Evolutionary conservation across 192 early-diverging fungal genomes (phyloP).

Genomic region (Entomortierella parvispora): DNA sequence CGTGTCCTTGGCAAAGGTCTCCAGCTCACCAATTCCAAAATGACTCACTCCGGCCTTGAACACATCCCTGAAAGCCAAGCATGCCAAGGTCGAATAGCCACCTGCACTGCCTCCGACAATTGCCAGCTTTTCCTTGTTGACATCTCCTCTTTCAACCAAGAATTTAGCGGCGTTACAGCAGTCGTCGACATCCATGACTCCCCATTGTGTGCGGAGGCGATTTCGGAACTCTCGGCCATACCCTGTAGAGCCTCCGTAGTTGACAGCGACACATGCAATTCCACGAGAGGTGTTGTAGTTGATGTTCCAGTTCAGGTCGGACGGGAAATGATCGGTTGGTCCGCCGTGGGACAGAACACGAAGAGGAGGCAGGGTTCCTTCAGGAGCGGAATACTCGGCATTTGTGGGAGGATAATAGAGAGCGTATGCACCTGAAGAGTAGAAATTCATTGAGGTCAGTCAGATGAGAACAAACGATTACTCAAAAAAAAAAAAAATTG

Average conservation of each 20-base stretch:
- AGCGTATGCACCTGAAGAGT: conserved; percentile 53
- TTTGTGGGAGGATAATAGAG: conserved; percentile 76
- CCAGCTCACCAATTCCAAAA: conserved; percentile 80
- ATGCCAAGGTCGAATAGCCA: conserved; percentile 64
- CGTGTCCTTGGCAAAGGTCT: conserved; percentile 71
- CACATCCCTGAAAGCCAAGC: conserved; percentile 75
- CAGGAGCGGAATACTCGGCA: conserved; percentile 57
- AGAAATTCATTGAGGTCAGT: too few relatives aligned
- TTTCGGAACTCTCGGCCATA: conserved; percentile 81
- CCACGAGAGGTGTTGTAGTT: conserved; percentile 85
- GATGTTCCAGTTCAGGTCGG: conserved; percentile 59
- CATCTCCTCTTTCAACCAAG: conserved; percentile 62
- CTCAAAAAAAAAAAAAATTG: neutral
- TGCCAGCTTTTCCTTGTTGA: conserved; percentile 67
- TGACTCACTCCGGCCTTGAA: conserved; percentile 77
- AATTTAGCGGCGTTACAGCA: conserved; percentile 76
- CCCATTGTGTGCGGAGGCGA: conserved; percentile 76
- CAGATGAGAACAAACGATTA: conserved; percentile 1
- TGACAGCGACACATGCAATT: conserved; percentile 75
- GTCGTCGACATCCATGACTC: conserved; percentile 81
- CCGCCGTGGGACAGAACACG: conserved; percentile 79
- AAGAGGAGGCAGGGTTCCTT: conserved; percentile 70
- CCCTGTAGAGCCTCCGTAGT: conserved; percentile 83
- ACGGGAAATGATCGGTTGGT: conserved; percentile 59
- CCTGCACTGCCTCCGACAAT: conserved; percentile 78